Conservation (phyloP, 305 asterid genomes). For the Ajuga reptans region DNA sequence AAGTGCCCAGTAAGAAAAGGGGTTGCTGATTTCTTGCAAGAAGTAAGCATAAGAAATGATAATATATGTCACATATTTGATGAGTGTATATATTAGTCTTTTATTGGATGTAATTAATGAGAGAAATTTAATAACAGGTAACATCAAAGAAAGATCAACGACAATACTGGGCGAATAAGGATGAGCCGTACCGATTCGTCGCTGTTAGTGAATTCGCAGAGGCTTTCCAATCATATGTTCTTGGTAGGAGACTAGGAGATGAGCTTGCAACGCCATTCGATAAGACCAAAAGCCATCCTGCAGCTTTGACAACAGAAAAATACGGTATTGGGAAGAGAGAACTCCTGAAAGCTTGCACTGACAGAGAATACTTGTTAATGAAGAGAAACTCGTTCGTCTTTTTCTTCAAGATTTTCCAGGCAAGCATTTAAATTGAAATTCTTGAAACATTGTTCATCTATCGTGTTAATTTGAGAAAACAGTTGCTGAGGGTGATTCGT, state of each 20-base stretch:
- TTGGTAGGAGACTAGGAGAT: conserved; percentile 22
- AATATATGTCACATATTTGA: not conserved
- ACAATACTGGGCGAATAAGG: conserved; percentile 47
- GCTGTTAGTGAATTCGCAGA: conserved; percentile 36
- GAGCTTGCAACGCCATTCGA: conserved; percentile 40
- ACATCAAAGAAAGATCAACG: conserved; percentile 58
- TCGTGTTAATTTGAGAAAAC: not conserved
- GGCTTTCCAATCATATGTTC: conserved; percentile 35
- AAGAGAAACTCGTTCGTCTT: conserved; percentile 46
- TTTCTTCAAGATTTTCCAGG: conserved; percentile 40
- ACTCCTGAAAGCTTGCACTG: conserved; percentile 39
- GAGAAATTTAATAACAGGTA: conserved; percentile 25
- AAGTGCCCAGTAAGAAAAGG: conserved; percentile 77
- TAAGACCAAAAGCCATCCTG: conserved; percentile 43
- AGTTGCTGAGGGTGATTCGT: not conserved
- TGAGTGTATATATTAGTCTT: not conserved
- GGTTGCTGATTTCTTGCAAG: conserved; percentile 90
- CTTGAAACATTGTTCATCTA: not conserved
- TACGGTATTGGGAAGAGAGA: conserved; percentile 42
- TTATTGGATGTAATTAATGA: conserved; percentile 16
- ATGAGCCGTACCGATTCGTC: conserved; percentile 36
- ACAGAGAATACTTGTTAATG: conserved; percentile 43
- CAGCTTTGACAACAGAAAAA: conserved; percentile 36
- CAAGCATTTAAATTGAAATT: not conserved
- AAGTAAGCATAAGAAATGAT: conserved; percentile 33